Evolutionary conservation across 2,329 filamentous ascomycete genomes (phyloP).

Genomic region (Atkinsonella texensis): DNA sequence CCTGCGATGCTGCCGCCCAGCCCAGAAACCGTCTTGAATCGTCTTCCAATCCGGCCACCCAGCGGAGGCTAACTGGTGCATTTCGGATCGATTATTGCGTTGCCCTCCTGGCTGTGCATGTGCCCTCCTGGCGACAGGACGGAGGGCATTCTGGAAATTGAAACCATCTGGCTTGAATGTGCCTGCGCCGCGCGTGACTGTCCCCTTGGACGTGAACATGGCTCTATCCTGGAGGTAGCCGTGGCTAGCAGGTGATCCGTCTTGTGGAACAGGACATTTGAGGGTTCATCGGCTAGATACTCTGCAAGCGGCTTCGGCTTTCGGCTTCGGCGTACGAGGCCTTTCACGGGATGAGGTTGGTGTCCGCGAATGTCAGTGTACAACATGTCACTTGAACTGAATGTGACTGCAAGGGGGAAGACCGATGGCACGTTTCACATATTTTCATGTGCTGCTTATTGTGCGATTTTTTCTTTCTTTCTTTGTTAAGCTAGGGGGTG

Average conservation of each 20-base stretch:
- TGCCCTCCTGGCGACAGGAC: slow-evolving; percentile 17
- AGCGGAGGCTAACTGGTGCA: slow-evolving; percentile 24
- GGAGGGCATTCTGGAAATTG: slow-evolving; percentile 25
- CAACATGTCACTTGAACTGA: no score
- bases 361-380: no score
- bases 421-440: no score
- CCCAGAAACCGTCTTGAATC: slow-evolving; percentile 17
- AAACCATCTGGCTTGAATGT: slow-evolving; percentile 25
- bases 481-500: no score
- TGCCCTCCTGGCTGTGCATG: slow-evolving; percentile 21
- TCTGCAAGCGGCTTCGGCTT: slow-evolving; percentile 14
- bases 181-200: slow-evolving; percentile 25
- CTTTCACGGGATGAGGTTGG: no score
- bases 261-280: slow-evolving; percentile 21
- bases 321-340: slow-evolving; percentile 17
- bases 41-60: slow-evolving; percentile 26
- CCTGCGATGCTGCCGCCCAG: slow-evolving; percentile 22
- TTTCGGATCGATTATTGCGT: slow-evolving; percentile 23
- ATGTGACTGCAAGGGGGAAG: no score
- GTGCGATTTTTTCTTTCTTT: no score
- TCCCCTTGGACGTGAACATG: slow-evolving; percentile 20
- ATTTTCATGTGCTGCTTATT: no score
- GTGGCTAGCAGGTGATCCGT: slow-evolving; percentile 24
- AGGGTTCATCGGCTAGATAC: slow-evolving; percentile 12
- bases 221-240: slow-evolving; percentile 22